These are phyloP conservation scores for Coniophora puteana DNA, from an alignment of 1,284 basidiomycete species.

Conservation along the genomic window DNA sequence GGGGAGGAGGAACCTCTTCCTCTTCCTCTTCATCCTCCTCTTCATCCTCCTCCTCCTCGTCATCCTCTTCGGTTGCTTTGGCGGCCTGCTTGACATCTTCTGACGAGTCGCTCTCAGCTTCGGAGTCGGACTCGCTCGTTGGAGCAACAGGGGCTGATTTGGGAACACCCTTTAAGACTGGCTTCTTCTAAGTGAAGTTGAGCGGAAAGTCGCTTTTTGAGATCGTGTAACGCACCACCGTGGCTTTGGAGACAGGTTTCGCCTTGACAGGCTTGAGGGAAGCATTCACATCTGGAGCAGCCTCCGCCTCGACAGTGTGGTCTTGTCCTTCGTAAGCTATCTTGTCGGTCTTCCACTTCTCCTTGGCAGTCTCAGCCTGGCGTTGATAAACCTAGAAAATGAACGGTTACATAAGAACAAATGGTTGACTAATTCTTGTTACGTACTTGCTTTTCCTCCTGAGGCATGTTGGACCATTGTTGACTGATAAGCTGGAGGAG, in stretches of 20 bases:
- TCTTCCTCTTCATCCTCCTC: constrained; percentile 23
- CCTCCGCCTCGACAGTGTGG: not conserved
- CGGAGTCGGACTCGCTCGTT: constrained; percentile 1
- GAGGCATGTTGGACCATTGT: constrained; percentile 69
- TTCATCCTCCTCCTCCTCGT: constrained; percentile 27
- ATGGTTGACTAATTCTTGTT: no score
- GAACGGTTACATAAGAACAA: constrained; percentile 4
- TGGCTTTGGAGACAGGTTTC: no score
- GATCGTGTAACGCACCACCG: no score
- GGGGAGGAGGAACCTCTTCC: constrained; percentile 27
- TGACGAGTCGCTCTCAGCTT: constrained; percentile 15
- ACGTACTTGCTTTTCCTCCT: constrained; percentile 71
- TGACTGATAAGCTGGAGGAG: constrained; percentile 70
- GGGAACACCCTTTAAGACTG: constrained; percentile 15
- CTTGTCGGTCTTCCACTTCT: constrained; percentile 44
- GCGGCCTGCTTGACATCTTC: constrained; percentile 17
- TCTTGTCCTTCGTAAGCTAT: constrained; percentile 15
- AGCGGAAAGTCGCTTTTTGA: constrained; percentile 7
- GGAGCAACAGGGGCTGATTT: constrained; percentile 15
- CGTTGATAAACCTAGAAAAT: constrained; percentile 10
- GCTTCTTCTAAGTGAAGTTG: constrained; percentile 20
- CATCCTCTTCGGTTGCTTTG: constrained; percentile 33
- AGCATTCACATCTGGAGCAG: constrained; percentile 23
- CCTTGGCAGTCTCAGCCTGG: constrained; percentile 25
- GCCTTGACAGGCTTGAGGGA: constrained; percentile 2